Evolutionary conservation across 2,329 filamentous ascomycete species (phyloP).

Genomic region (Aureobasidium pullulans): DNA sequence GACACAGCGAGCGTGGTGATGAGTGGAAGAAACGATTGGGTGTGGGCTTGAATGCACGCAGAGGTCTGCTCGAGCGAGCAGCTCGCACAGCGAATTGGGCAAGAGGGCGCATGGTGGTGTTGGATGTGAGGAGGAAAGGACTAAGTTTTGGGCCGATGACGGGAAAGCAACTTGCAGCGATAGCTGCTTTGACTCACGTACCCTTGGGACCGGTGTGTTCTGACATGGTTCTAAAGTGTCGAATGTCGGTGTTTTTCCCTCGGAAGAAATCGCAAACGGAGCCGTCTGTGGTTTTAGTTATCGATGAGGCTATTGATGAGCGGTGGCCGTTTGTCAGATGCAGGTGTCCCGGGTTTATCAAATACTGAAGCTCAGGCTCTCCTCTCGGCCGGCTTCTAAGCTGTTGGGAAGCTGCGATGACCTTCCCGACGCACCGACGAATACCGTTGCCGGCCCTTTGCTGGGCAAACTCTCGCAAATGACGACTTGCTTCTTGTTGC

Average conservation of each 20-base stretch:
- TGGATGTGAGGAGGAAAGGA: neutral
- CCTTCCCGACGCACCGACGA: neutral
- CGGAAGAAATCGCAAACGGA: neutral
- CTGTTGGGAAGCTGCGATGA: slow-evolving; percentile 7
- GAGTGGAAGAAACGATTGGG: slow-evolving; percentile 3
- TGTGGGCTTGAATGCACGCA: neutral
- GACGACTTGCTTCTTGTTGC: neutral
- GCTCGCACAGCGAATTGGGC: slow-evolving; percentile 1
- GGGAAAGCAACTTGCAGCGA: neutral
- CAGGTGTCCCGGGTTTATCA: slow-evolving; percentile 3
- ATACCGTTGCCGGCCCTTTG: slow-evolving; percentile 8
- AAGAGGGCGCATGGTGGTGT: slow-evolving; percentile 10
- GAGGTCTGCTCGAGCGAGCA: slow-evolving; percentile 1
- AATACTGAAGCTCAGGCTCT: slow-evolving; percentile 1
- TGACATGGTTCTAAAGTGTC: neutral
- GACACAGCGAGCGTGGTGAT: slow-evolving; percentile 5
- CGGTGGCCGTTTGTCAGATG: neutral
- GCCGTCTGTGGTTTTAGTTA: neutral
- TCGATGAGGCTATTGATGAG: neutral
- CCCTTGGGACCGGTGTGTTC: slow-evolving; percentile 5
- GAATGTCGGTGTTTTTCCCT: neutral
- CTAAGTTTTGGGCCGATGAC: neutral
- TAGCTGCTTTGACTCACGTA: slow-evolving; percentile 7
- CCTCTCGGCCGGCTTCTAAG: slow-evolving; percentile 9
- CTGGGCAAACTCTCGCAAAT: slow-evolving; percentile 6